phyloP scores from a whole-genome alignment of 768 basidiomycete genomes.

The Naematelia aurantialba region DNA sequence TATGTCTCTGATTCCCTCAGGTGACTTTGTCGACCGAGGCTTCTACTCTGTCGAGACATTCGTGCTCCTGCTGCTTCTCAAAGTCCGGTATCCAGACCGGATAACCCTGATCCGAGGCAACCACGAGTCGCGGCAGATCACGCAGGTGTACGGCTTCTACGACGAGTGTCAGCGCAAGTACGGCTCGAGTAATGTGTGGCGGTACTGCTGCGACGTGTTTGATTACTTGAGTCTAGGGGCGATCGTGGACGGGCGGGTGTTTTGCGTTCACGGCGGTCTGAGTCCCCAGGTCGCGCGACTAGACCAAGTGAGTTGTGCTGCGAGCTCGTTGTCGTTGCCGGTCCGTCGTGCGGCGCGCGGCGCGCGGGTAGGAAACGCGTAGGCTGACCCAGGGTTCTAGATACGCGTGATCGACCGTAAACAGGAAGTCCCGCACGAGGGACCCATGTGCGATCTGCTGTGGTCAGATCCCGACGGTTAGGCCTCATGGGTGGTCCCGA shows the following conservation, averaged over 20 bases:
- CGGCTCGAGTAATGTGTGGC: constrained; percentile 99
- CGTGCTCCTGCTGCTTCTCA: constrained; percentile 91
- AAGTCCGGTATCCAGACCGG: constrained; percentile 94
- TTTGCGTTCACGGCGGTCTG: no score
- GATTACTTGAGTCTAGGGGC: constrained; percentile 96
- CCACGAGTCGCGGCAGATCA: constrained; percentile 99
- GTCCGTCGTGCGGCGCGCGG: no score
- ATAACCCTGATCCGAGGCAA: constrained; percentile 97
- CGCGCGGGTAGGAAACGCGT: no score
- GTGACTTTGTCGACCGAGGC: constrained; percentile 97
- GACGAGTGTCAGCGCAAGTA: constrained; percentile 99
- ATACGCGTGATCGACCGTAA: constrained; percentile 98
- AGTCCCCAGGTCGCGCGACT: background rate
- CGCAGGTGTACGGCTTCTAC: constrained; percentile 99
- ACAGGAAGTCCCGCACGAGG: constrained; percentile 99
- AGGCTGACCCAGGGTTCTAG: constrained; percentile 99
- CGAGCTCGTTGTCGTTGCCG: constrained; percentile 93
- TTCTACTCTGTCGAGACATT: constrained; percentile 99
- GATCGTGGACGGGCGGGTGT: constrained; percentile 95
- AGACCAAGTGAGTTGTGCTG: constrained; percentile 78
- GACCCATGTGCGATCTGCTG: constrained; percentile 98
- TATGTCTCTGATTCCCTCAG: no score
- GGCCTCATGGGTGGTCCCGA: constrained; percentile 98
- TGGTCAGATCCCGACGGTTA: constrained; percentile 99
- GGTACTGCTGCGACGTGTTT: constrained; percentile 97